These are phyloP conservation scores for Calycina herbarum DNA, from an alignment of 2,329 filamentous ascomycete genomes.

Conservation along the genomic window DNA sequence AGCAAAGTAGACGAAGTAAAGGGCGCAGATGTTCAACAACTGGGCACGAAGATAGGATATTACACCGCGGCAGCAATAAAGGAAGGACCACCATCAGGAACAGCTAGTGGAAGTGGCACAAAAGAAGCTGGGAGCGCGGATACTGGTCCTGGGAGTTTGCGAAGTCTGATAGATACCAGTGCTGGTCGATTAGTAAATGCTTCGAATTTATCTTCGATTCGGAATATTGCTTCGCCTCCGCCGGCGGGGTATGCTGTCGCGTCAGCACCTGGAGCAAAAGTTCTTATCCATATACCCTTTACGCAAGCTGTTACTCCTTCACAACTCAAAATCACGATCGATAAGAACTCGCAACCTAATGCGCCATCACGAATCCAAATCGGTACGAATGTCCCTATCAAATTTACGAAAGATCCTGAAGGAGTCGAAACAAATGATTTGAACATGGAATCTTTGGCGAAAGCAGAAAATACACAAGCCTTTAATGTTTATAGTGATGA, in stretches of 20 bases:
- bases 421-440: slow-evolving; percentile 31
- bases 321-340: slow-evolving; percentile 26
- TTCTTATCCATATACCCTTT: slow-evolving; percentile 33
- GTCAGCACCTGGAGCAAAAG: slow-evolving; percentile 23
- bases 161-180: slow-evolving; percentile 30
- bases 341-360: slow-evolving; percentile 26
- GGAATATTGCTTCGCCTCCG: slow-evolving; percentile 32
- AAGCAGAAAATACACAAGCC: slow-evolving; percentile 33
- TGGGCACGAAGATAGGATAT: slow-evolving; percentile 49
- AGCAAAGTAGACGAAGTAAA: slow-evolving; percentile 71
- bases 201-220: slow-evolving; percentile 30
- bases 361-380: slow-evolving; percentile 32
- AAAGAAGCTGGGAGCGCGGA: slow-evolving; percentile 8
- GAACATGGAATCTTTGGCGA: slow-evolving; percentile 28
- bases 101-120: neutral
- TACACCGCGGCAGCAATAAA: slow-evolving; percentile 25
- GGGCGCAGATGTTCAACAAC: slow-evolving; percentile 76
- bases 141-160: slow-evolving; percentile 24
- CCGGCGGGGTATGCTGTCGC: slow-evolving; percentile 33
- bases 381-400: slow-evolving; percentile 31
- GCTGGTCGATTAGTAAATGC: slow-evolving; percentile 26
- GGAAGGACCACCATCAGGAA: slow-evolving; percentile 19
- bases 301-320: slow-evolving; percentile 28
- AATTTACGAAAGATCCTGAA: slow-evolving; percentile 22
- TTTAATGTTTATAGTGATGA: slow-evolving; percentile 36